phyloP scores from a whole-genome alignment of 2,329 filamentous ascomycete genomes.

The Tolypocladium amazonense region DNA sequence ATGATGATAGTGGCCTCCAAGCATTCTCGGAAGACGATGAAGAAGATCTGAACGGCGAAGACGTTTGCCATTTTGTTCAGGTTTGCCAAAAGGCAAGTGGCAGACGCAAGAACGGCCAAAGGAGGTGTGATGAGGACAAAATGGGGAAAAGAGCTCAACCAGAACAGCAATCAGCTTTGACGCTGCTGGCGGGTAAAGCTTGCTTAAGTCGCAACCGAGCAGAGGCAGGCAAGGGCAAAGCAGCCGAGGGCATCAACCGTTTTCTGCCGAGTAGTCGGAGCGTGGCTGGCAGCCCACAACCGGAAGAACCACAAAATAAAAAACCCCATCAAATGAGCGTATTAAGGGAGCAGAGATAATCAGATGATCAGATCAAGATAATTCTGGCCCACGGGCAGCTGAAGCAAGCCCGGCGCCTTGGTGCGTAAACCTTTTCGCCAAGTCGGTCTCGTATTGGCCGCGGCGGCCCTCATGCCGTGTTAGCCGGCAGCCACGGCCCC shows the following conservation, averaged over 20 bases:
- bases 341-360: background rate
- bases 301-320: background rate
- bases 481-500: background rate
- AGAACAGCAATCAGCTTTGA: background rate
- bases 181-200: background rate
- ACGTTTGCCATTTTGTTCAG: constrained; percentile 32
- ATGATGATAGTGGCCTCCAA: constrained; percentile 71
- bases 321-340: background rate
- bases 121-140: background rate
- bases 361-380: background rate
- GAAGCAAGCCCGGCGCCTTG: background rate
- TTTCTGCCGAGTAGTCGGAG: background rate
- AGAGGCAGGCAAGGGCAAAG: background rate
- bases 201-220: background rate
- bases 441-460: background rate
- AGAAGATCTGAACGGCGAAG: constrained; percentile 68
- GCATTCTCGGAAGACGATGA: constrained; percentile 72
- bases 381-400: background rate
- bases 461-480: background rate
- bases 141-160: background rate
- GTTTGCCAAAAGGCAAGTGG: background rate
- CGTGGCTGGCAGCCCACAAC: background rate
- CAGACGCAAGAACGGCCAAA: background rate
- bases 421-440: background rate
- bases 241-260: background rate